Evolutionary conservation across 169 alveolate species (phyloP), one percentile per base, ranked within the genome.

Genomic region (Besnoitia besnoiti): DNA sequence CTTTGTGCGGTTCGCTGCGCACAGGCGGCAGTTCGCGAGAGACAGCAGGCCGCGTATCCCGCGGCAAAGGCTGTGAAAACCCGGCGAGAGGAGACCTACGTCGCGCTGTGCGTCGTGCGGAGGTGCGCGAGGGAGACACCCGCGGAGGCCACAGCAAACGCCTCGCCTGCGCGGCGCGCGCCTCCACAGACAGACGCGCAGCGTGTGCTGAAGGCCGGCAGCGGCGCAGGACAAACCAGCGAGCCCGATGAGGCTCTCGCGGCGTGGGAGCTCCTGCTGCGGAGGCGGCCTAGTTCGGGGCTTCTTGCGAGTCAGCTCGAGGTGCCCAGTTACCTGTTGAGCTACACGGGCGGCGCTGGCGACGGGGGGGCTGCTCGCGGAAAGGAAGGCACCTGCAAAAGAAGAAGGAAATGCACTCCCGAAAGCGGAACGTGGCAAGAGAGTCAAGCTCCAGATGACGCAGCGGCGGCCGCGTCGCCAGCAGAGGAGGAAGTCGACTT

Each of bases 41-140:
- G 47, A 1, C 82, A 73, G 46, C 47, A 73, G 82, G 82, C 82
- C 16, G 82, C 82, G 47, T 73, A 73, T 73, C 82, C 82, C 46
- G 39, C n/a, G 82, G 46, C 39, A 19, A 73, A 73, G 24, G 82
- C 46, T 24, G 46, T 19, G 82, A 73, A 73, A 16, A 30, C 19
- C 16, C 82, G 82, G 2, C 82, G 44, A 12, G 46, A 35, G 30
- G 82, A 73, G n/a, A 16, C 82, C 47, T 73, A 73, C 46, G 46
- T 73, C 3, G 82, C n/a, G 16, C 39, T 73, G 24, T 73, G 82
- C 46, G 46, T 73, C 16, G n/a, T 42, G 14, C 67, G 67, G 3
- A 5, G 14, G 24, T 8, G 1, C 30, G n/a, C 67, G 1, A 19
- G 67, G 24, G 67, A 55, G 7, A 19, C 67, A 16, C 4, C 12